Conservation (phyloP, 2,329 filamentous ascomycete species). For the Nannizzia gypsea region DNA sequence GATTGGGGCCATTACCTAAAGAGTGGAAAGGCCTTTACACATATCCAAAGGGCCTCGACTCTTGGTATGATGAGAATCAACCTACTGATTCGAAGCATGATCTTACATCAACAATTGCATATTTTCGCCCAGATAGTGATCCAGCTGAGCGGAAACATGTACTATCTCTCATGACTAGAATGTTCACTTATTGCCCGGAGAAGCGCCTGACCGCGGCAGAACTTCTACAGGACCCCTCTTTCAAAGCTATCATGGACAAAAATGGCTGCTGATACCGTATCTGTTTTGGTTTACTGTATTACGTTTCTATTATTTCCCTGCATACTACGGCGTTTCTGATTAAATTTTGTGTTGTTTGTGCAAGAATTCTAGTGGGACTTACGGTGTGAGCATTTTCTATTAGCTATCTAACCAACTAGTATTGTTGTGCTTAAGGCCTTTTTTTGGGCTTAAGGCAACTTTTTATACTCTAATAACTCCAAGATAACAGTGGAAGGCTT, state of each 20-base stretch:
- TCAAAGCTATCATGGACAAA: conserved; percentile 21
- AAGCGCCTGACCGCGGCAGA: conserved; percentile 19
- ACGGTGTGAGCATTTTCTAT: background rate
- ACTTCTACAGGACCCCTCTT: conserved; percentile 21
- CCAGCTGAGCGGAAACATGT: conserved; percentile 7
- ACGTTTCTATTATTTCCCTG: background rate
- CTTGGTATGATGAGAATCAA: conserved; percentile 21
- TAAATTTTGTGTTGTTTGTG: background rate
- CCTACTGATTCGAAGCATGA: background rate
- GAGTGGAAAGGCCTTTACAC: conserved; percentile 17
- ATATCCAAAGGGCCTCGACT: conserved; percentile 14
- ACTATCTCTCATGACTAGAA: conserved; percentile 17
- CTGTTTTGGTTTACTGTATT: background rate
- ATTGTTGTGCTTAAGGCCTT: too few species aligned
- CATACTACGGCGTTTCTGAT: background rate
- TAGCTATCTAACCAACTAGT: too few species aligned
- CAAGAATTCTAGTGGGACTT: background rate
- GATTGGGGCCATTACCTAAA: conserved; percentile 20
- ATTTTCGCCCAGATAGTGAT: background rate
- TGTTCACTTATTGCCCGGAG: conserved; percentile 19
- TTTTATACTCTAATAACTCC: too few species aligned
- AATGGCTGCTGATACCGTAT: conserved; percentile 19
- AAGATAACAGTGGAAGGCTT: too few species aligned
- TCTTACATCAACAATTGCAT: background rate
- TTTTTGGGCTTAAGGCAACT: too few species aligned